Evolutionary conservation across 2,329 filamentous ascomycete genomes (phyloP).

Genomic region (Colletotrichum tabaci): DNA sequence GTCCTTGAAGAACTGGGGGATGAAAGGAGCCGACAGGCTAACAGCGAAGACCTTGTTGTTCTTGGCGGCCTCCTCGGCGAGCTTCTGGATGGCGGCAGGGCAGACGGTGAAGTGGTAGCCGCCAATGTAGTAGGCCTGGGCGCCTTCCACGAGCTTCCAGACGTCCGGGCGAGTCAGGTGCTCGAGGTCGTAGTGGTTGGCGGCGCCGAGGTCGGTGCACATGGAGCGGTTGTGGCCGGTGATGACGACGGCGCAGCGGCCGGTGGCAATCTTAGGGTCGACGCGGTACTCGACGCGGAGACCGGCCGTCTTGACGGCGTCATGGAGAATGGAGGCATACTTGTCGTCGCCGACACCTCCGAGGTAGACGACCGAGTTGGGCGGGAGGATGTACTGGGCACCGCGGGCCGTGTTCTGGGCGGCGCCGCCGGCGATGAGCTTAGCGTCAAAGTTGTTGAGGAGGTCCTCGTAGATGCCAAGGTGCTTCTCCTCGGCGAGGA

Average conservation of each 20-base stretch:
- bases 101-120: slow-evolving; percentile 98
- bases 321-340: slow-evolving; percentile 89
- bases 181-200: slow-evolving; percentile 96
- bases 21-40: slow-evolving; percentile 95
- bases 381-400: slow-evolving; percentile 93
- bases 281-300: slow-evolving; percentile 96
- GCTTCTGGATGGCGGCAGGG: slow-evolving; percentile 88
- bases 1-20: slow-evolving; percentile 98
- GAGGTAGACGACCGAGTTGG: slow-evolving; percentile 92
- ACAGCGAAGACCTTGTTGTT: slow-evolving; percentile 94
- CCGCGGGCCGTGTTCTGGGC: slow-evolving; percentile 98
- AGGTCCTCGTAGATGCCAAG: slow-evolving; percentile 92
- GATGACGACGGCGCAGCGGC: slow-evolving; percentile 96
- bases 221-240: slow-evolving; percentile 96
- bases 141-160: slow-evolving; percentile 92
- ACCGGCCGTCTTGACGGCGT: slow-evolving; percentile 89
- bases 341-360: slow-evolving; percentile 97
- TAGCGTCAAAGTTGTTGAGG: slow-evolving; percentile 91
- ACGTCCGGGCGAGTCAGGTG: slow-evolving; percentile 93
- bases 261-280: slow-evolving; percentile 86
- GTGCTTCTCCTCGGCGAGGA: slow-evolving; percentile 95
- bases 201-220: slow-evolving; percentile 94
- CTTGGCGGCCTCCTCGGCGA: slow-evolving; percentile 89
- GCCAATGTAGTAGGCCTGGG: slow-evolving; percentile 91
- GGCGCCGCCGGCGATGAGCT: slow-evolving; percentile 95